A percentile compares a stretch with the other conserved stretches of the same genome.
Conservation (phyloP, 2,329 filamentous ascomycete genomes). For the Aspergillus ruber region DNA sequence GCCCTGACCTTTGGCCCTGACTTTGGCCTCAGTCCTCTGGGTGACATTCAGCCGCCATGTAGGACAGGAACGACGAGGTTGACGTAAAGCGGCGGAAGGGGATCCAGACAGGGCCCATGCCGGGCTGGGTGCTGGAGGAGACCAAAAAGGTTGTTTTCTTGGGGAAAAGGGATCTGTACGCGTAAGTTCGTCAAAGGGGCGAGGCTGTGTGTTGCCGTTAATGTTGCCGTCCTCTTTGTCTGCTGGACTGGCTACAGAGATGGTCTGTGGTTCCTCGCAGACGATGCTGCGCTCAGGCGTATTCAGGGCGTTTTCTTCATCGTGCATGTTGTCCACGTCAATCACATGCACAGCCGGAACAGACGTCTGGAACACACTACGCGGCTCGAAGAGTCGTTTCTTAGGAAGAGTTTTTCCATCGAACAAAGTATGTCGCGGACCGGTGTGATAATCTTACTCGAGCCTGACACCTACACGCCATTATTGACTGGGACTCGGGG, state of each 20-base stretch:
- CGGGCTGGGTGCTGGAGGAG: conserved; percentile 5
- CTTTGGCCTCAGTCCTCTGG: conserved; percentile 6
- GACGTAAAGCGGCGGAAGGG: conserved; percentile 9
- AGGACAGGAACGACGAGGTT: conserved; percentile 10
- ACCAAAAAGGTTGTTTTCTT: conserved; percentile 12
- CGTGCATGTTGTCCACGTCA: too few relatives aligned
- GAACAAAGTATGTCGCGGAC: neutral
- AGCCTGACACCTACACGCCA: neutral
- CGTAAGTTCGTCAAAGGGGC: neutral
- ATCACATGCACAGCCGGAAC: neutral
- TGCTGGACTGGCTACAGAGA: neutral
- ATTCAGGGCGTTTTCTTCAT: too few relatives aligned
- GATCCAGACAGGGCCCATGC: conserved; percentile 13
- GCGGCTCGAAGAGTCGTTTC: neutral
- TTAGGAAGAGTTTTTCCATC: neutral
- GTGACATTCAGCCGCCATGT: conserved; percentile 10
- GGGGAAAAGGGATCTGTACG: neutral
- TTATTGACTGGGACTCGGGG: neutral
- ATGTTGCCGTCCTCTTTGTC: neutral
- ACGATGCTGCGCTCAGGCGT: neutral
- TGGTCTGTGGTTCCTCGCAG: neutral
- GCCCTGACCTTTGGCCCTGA: neutral
- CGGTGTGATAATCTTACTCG: neutral
- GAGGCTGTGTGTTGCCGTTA: neutral
- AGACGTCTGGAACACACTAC: neutral